Conservation (phyloP, 176 grass and related monocot species). For the Avena atlantica region DNA sequence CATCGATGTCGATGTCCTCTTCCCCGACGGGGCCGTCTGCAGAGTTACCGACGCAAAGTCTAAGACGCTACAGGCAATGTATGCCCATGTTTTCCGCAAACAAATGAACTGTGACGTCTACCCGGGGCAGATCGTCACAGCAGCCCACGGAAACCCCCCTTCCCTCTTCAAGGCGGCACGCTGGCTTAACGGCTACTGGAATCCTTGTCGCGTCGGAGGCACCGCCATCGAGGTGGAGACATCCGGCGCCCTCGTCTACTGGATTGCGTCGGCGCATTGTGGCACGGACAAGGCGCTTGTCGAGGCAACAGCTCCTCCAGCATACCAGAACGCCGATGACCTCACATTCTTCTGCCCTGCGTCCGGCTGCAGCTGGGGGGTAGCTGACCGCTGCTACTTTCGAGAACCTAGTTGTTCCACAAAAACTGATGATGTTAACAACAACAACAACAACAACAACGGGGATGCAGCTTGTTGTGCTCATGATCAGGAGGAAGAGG, state of each 20-base stretch:
- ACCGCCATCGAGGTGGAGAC: not conserved
- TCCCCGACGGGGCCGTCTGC: constrained; percentile 7
- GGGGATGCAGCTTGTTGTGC: no score
- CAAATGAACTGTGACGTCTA: not conserved
- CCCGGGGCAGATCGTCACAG: not conserved
- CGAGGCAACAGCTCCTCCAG: not conserved
- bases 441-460: no score
- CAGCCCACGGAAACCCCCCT: no score
- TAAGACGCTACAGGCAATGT: accelerated
- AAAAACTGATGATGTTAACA: not conserved
- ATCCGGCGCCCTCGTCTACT: constrained; percentile 4
- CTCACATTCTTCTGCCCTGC: not conserved
- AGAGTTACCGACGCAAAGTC: not conserved
- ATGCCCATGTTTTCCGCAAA: accelerated
- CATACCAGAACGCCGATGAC: not conserved
- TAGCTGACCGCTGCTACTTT: constrained; percentile 6
- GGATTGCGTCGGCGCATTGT: not conserved
- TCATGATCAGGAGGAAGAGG: not conserved
- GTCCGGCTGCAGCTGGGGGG: not conserved
- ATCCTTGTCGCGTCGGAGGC: not conserved
- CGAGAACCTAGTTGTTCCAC: not conserved
- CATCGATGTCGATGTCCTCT: not conserved
- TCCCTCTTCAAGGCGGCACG: not conserved
- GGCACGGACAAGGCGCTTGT: not conserved
- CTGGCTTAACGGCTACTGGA: constrained; percentile 31